Evolutionary conservation across 2,329 filamentous ascomycete species (phyloP), one percentile per base, ranked within the genome.

Genomic region (Aspergillus neoniger): DNA sequence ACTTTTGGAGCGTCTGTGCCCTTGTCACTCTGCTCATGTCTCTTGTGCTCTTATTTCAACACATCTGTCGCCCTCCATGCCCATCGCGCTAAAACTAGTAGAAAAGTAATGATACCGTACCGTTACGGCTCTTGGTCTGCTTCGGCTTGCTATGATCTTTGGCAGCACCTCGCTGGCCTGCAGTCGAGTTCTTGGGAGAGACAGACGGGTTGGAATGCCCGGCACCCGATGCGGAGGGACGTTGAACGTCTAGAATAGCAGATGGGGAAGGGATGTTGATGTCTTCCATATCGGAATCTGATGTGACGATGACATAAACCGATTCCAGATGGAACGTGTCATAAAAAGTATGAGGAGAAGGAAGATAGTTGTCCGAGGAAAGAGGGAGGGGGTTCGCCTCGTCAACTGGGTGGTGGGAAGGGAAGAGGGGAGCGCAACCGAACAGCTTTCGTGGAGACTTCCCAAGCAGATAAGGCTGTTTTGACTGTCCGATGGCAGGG

Each of bases 41-140:
- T 50, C 63, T 59, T 55, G 32, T 50, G 52, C 39, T 55, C 23
- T 41, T 28, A 36, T 32, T 36, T 4, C 47, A 7, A 28, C 12
- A 23, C 14, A 52, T n/a, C 30, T 55, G n/a, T 17, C 23, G 21
- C 23, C 43, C 19, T 5, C 6, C 41, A 44, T 10, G 10, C 4
- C 41, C 12, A 4, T 44, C 10, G n/a, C 23, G 8, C 32, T 28
- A 39, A 57, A 57, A 53, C 59, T 56, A 41, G 57, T 64, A 63
- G 58, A 61, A 58, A 57, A 55, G 56, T 60, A 61, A 57, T 59
- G 32, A 62, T 60, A 65, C 59, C 83, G 69, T 85, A 90, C 88
- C 88, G 80, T 91, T 90, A 67, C 88, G 86, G 77, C 88, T 90
- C 76, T 91, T 91, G 62, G 87, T 88, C 76, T 90, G 88, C 71